phyloP scores from a whole-genome alignment of 306 rosid genomes.

The Prunus kanzakura region DNA sequence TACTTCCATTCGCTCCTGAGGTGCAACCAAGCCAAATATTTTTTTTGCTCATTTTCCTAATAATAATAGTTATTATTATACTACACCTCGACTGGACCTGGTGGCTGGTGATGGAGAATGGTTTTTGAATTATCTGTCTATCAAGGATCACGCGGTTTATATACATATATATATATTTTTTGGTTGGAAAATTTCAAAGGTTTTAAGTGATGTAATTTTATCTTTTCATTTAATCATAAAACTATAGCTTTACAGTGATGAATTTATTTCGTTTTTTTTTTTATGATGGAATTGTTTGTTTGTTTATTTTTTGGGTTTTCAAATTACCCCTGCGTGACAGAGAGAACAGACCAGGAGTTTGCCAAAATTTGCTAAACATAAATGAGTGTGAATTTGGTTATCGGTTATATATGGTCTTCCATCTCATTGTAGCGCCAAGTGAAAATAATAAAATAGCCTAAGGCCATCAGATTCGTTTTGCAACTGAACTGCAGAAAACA shows the following conservation, averaged over 20 bases:
- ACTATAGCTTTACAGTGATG: not conserved
- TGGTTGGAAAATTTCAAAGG: not conserved
- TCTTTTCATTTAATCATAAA: not conserved
- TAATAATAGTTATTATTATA: not conserved
- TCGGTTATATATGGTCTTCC: too few species aligned
- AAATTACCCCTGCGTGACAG: not conserved
- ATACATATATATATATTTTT: not conserved
- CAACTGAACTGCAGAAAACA: not conserved
- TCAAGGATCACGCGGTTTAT: not conserved
- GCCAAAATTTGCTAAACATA: too few species aligned
- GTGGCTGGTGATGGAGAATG: slow-evolving; percentile 5
- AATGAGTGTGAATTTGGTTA: too few species aligned
- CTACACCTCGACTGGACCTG: slow-evolving; percentile 4
- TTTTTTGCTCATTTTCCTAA: slow-evolving; percentile 3
- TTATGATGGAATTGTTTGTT: not conserved
- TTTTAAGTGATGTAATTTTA: slow-evolving; percentile 6
- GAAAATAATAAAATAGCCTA: too few species aligned
- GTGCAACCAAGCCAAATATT: not conserved
- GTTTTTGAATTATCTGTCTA: not conserved
- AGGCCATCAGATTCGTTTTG: too few species aligned
- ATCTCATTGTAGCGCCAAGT: too few species aligned
- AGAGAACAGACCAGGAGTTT: too few species aligned
- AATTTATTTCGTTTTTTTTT: not conserved
- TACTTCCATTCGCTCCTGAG: not conserved
- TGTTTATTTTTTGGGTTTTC: not conserved